phyloP scores from a whole-genome alignment of 208 protist genomes.

The Porcisia hertigi region DNA sequence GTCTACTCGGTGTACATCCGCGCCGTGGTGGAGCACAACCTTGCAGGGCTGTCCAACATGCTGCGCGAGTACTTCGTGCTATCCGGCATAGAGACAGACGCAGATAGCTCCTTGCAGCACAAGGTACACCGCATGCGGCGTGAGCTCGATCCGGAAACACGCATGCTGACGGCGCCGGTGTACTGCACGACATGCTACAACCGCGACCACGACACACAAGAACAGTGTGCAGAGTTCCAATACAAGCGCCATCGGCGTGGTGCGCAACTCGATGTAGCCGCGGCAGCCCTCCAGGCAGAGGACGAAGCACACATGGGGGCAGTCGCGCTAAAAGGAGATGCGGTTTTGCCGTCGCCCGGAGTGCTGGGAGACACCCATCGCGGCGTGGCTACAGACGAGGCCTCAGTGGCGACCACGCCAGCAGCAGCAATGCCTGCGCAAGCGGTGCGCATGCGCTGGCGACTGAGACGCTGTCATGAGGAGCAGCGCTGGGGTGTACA shows the following conservation, averaged over 20 bases:
- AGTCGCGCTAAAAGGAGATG: neutral
- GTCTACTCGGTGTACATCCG: conserved; percentile 77
- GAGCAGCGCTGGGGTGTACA: conserved; percentile 72
- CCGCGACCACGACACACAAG: conserved; percentile 63
- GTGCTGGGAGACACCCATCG: neutral
- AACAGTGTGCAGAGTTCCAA: conserved; percentile 79
- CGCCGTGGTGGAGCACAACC: conserved; percentile 61
- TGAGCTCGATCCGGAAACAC: conserved; percentile 78
- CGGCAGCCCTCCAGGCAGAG: conserved; percentile 4
- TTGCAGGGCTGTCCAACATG: conserved; percentile 59
- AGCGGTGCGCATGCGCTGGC: conserved; percentile 39
- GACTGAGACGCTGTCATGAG: conserved; percentile 47
- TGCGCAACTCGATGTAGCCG: conserved; percentile 16
- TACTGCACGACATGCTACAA: conserved; percentile 82
- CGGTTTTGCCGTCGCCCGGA: neutral
- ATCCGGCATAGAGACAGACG: conserved; percentile 57
- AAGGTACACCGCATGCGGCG: conserved; percentile 85
- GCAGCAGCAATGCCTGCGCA: neutral
- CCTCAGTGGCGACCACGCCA: neutral
- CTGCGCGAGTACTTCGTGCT: conserved; percentile 88
- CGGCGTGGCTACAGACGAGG: neutral
- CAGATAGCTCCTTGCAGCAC: conserved; percentile 77
- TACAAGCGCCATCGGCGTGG: conserved; percentile 48
- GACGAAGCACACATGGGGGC: neutral
- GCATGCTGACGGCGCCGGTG: conserved; percentile 49